These are phyloP conservation scores for Spinellus fusiger DNA, from an alignment of 192 early-diverging fungal genomes.

Conservation along the genomic window DNA sequence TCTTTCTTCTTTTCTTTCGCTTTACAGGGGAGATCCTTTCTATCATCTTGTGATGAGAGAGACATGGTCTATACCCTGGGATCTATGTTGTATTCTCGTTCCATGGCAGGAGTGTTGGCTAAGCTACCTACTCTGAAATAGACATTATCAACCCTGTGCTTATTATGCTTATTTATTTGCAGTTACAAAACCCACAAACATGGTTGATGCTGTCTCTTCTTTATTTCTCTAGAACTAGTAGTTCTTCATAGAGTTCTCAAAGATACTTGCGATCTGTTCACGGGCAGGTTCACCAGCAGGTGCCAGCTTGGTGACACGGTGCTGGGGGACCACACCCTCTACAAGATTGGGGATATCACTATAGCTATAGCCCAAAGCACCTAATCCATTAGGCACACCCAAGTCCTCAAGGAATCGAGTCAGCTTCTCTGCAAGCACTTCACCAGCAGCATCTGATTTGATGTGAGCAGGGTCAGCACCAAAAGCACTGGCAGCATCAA, in stretches of 20 bases:
- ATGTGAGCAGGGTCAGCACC: conserved; percentile 61
- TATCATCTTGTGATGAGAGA: no score
- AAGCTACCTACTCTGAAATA: no score
- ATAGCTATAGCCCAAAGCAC: conserved; percentile 67
- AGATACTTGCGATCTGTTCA: conserved; percentile 58
- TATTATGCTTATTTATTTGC: no score
- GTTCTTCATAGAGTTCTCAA: conserved; percentile 56
- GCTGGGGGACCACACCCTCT: conserved; percentile 83
- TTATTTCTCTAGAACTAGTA: no score
- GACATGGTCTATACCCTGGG: no score
- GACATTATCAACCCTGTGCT: no score
- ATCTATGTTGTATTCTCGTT: no score
- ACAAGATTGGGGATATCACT: conserved; percentile 68
- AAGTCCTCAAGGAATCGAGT: conserved; percentile 68
- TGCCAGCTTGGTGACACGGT: conserved; percentile 89
- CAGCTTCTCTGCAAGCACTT: conserved; percentile 68
- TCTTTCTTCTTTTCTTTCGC: no score
- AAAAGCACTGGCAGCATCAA: conserved; percentile 75
- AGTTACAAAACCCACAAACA: no score
- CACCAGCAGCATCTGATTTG: conserved; percentile 65
- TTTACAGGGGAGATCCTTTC: no score
- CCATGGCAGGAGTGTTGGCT: no score
- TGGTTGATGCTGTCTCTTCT: no score
- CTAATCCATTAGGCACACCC: conserved; percentile 79
- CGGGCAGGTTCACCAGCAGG: conserved; percentile 54